Evolutionary conservation across 441 rosid species (phyloP).

Genomic region (Monsonia emarginata): DNA sequence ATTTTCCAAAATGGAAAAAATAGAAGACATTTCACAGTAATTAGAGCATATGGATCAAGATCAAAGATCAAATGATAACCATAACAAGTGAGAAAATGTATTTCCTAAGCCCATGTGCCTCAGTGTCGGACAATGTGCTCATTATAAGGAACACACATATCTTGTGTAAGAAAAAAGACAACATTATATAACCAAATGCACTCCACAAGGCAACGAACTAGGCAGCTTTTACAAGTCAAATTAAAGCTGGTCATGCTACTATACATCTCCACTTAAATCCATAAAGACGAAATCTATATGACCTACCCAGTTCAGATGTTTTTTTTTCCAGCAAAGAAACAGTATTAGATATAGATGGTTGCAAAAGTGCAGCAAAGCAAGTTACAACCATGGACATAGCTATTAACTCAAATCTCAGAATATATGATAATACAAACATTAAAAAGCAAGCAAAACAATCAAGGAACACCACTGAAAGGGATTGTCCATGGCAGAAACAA

Average conservation of each 20-base stretch:
- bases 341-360: background rate
- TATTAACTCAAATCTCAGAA: no score
- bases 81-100: background rate
- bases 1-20: conserved; percentile 17
- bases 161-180: background rate
- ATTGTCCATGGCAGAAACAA: no score
- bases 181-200: background rate
- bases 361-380: background rate
- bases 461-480: no score
- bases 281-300: background rate
- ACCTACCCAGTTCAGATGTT: background rate
- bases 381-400: background rate
- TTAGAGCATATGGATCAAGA: background rate
- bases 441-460: no score
- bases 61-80: conserved; percentile 1
- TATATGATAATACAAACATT: no score
- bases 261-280: no score
- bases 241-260: no score
- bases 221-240: background rate
- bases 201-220: background rate
- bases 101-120: background rate
- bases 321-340: background rate
- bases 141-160: background rate
- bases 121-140: background rate
- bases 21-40: background rate